A percentile compares a stretch with the other conserved stretches of the same genome.
Conservation (phyloP, 768 basidiomycete genomes). For the Cubamyces lactineus region DNA sequence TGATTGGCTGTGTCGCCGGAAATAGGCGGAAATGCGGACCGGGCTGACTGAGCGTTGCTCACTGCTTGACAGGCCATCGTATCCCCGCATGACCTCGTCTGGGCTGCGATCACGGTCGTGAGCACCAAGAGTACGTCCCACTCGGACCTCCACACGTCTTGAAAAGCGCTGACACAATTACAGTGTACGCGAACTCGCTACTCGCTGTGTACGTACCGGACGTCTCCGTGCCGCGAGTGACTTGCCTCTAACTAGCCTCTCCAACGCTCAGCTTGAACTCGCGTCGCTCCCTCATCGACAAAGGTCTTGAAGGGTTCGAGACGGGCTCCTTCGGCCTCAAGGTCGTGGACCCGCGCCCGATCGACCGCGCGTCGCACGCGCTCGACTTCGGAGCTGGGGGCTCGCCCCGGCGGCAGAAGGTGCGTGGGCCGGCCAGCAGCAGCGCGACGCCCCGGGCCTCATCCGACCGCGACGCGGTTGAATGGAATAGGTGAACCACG, state of each 20-base stretch:
- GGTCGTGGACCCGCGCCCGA: slow-evolving; percentile 1
- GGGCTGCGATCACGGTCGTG: background rate
- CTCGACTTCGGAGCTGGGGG: background rate
- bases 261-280: slow-evolving; percentile 7
- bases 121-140: slow-evolving; percentile 6
- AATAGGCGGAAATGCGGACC: no score
- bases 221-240: background rate
- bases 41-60: background rate
- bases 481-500: background rate
- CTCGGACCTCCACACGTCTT: no score
- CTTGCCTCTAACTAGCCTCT: background rate
- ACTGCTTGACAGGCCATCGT: background rate
- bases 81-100: slow-evolving; percentile 1
- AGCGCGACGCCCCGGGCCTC: background rate
- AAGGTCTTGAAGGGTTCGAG: slow-evolving; percentile 14
- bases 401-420: background rate
- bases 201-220: slow-evolving; percentile 7
- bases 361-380: background rate
- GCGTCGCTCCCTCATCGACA: slow-evolving; percentile 9
- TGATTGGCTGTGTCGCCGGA: background rate
- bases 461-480: background rate
- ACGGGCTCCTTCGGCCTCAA: slow-evolving; percentile 19
- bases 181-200: slow-evolving; percentile 16
- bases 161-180: background rate
- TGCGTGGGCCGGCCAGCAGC: background rate